Conservation (phyloP, 75 land plant genomes). For the Selaginella moellendorffii region DNA sequence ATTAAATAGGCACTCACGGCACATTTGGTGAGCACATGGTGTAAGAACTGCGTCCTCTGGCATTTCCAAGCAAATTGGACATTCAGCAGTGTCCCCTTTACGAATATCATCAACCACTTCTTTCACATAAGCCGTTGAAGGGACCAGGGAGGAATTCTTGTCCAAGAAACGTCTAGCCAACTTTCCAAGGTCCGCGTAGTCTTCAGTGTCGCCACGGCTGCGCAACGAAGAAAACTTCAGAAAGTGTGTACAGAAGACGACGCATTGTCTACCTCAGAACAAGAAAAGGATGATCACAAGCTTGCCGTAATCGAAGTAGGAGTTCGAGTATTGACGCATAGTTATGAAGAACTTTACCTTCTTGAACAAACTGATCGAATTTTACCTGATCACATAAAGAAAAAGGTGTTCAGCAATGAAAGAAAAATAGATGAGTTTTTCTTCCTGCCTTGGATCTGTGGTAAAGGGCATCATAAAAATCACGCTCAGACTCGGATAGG, state of each 20-base stretch:
- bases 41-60: conserved; percentile 89
- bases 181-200: conserved; percentile 70
- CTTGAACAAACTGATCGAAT: conserved; percentile 92
- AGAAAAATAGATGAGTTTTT: not conserved
- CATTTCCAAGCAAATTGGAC: conserved; percentile 90
- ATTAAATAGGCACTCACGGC: conserved; percentile 82
- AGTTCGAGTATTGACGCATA: conserved; percentile 96
- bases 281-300: conserved; percentile 98
- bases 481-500: conserved; percentile 64
- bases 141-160: conserved; percentile 21
- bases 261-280: conserved; percentile 94
- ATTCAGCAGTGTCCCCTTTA: conserved; percentile 75
- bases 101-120: conserved; percentile 75
- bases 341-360: conserved; percentile 92
- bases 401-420: not conserved
- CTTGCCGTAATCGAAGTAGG: conserved; percentile 84
- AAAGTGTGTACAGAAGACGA: not conserved
- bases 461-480: conserved; percentile 79
- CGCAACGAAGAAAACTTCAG: not conserved
- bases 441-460: conserved; percentile 70
- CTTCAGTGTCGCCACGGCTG: conserved; percentile 93
- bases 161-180: conserved; percentile 73
- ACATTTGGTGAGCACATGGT: conserved; percentile 89
- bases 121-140: conserved; percentile 64
- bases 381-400: conserved; percentile 43